phyloP scores from a whole-genome alignment of 2,329 filamentous ascomycete genomes.

The Phaeosphaeriaceae sp. region DNA sequence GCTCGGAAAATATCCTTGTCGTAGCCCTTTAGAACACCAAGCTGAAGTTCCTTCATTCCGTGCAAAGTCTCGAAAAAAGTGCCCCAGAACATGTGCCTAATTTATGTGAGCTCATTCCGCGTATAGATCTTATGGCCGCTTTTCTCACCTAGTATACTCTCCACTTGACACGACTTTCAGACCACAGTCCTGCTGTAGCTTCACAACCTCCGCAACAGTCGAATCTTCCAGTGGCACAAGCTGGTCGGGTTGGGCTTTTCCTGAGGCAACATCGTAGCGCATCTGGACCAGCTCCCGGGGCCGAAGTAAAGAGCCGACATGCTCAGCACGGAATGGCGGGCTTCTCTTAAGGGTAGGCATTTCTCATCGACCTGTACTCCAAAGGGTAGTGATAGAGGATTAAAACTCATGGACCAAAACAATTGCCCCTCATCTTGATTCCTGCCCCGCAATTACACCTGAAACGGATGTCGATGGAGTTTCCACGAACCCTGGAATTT shows the following conservation, averaged over 20 bases:
- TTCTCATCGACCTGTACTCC: constrained; percentile 34
- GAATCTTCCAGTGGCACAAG: constrained; percentile 68
- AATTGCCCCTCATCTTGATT: constrained; percentile 29
- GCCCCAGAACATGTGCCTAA: constrained; percentile 62
- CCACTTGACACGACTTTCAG: constrained; percentile 71
- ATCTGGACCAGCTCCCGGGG: constrained; percentile 67
- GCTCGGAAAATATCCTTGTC: constrained; percentile 61
- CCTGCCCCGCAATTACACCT: constrained; percentile 31
- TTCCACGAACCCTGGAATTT: constrained; percentile 13
- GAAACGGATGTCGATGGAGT: constrained; percentile 18
- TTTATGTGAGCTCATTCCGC: constrained; percentile 15
- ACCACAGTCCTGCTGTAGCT: constrained; percentile 67
- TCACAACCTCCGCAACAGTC: constrained; percentile 69
- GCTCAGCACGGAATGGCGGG: constrained; percentile 74
- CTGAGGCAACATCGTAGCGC: constrained; percentile 57
- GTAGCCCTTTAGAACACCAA: constrained; percentile 52
- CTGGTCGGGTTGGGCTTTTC: constrained; percentile 55
- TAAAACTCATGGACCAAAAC: constrained; percentile 9
- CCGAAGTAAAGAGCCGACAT: constrained; percentile 73
- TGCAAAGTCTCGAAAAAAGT: constrained; percentile 62
- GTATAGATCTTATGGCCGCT: neutral
- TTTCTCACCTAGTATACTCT: constrained; percentile 61
- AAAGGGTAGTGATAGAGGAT: constrained; percentile 7
- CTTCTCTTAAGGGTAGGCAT: constrained; percentile 42
- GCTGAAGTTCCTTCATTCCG: constrained; percentile 60